These are phyloP conservation scores for Phlebiopsis gigantea DNA, from an alignment of 768 basidiomycete species.

Conservation along the genomic window DNA sequence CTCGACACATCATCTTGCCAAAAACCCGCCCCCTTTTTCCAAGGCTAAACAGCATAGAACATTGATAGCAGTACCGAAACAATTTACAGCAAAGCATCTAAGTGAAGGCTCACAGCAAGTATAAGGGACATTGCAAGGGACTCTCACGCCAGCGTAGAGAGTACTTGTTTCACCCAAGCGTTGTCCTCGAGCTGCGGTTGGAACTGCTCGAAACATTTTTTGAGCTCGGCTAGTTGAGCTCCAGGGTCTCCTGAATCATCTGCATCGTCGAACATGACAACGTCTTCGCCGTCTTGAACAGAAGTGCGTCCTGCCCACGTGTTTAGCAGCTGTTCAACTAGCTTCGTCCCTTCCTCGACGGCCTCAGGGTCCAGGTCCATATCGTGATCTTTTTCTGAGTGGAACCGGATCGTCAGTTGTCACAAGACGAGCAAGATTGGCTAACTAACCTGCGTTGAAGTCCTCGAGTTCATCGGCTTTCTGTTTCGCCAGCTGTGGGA, in stretches of 20 bases:
- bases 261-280: constrained; percentile 46
- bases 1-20: too few species aligned
- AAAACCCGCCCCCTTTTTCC: too few species aligned
- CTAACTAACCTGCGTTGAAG: constrained; percentile 49
- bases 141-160: constrained; percentile 28
- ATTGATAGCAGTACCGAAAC: too few species aligned
- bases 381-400: constrained; percentile 11
- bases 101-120: background rate
- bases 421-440: background rate
- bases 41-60: too few species aligned
- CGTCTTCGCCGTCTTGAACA: constrained; percentile 34
- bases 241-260: constrained; percentile 27
- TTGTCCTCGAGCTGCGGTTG: constrained; percentile 71
- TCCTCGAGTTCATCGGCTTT: constrained; percentile 92
- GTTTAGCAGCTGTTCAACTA: constrained; percentile 75
- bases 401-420: too few species aligned
- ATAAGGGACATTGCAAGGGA: background rate
- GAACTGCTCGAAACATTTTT: constrained; percentile 58
- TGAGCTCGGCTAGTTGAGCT: constrained; percentile 41
- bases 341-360: constrained; percentile 71
- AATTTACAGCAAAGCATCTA: background rate
- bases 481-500: constrained; percentile 63
- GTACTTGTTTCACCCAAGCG: constrained; percentile 65
- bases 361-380: constrained; percentile 34
- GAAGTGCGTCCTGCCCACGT: constrained; percentile 47